A percentile compares a stretch with the other conserved stretches of the same genome.
phyloP scores from a whole-genome alignment of 2,329 filamentous ascomycete genomes.

The Paecilomyces niveus region DNA sequence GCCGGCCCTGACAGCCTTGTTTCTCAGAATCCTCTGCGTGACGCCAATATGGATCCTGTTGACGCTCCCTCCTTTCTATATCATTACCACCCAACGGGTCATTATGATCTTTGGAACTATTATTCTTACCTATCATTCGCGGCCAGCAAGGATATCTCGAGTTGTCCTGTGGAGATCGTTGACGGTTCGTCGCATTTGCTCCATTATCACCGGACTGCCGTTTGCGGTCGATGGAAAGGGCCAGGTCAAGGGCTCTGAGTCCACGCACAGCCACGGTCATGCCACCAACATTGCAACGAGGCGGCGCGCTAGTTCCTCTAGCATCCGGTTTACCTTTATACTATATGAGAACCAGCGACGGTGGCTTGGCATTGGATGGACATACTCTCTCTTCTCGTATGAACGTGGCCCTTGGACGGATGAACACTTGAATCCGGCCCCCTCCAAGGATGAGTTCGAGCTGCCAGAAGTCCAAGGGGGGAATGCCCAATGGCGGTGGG shows the following conservation, averaged over 20 bases:
- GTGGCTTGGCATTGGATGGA: conserved; percentile 95
- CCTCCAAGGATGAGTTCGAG: conserved; percentile 65
- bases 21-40: conserved; percentile 79
- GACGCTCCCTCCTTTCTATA: conserved; percentile 71
- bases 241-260: conserved; percentile 9
- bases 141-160: conserved; percentile 74
- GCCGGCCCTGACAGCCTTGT: conserved; percentile 80
- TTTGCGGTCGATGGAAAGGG: conserved; percentile 47
- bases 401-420: conserved; percentile 92
- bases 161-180: conserved; percentile 86
- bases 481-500: conserved; percentile 69
- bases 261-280: conserved; percentile 38
- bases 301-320: conserved; percentile 51
- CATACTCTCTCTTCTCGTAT: conserved; percentile 80
- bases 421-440: conserved; percentile 79
- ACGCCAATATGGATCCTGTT: conserved; percentile 82
- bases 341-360: conserved; percentile 93
- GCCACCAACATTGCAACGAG: conserved; percentile 41
- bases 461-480: conserved; percentile 61
- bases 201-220: conserved; percentile 71
- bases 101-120: conserved; percentile 81
- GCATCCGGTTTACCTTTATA: conserved; percentile 92
- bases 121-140: conserved; percentile 84
- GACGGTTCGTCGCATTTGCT: conserved; percentile 60
- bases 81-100: conserved; percentile 81